Evolutionary conservation across 1,139 yeast species (phyloP).

Genomic region (Candida smagusa): DNA sequence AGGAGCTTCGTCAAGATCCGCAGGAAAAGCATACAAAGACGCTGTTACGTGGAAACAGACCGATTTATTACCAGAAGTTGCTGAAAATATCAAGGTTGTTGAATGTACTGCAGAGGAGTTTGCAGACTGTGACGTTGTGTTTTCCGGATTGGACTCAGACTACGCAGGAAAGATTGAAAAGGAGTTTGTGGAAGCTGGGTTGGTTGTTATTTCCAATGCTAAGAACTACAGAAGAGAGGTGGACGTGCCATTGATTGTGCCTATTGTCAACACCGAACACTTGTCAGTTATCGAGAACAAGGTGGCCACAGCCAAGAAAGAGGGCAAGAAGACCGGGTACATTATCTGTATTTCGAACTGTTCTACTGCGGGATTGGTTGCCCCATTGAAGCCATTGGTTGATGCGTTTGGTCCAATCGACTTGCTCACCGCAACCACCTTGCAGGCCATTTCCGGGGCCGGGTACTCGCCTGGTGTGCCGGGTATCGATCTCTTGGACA

Average conservation of each 20-base stretch:
- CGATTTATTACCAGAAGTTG: conserved; percentile 67
- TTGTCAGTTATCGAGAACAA: conserved; percentile 68
- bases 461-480: conserved; percentile 98
- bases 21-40: conserved; percentile 80
- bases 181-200: conserved; percentile 76
- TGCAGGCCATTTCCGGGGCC: conserved; percentile 98
- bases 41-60: conserved; percentile 98
- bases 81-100: conserved; percentile 59
- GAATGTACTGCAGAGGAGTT: conserved; percentile 78
- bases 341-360: conserved; percentile 96
- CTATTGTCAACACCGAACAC: conserved; percentile 95
- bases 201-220: conserved; percentile 88
- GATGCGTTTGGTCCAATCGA: conserved; percentile 89
- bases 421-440: conserved; percentile 80
- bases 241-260: conserved; percentile 90
- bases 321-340: conserved; percentile 67
- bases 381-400: conserved; percentile 90
- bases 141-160: conserved; percentile 92
- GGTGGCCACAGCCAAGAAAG: conserved; percentile 50
- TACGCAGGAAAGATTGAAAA: conserved; percentile 91
- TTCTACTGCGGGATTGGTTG: conserved; percentile 96
- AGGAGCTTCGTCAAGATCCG: conserved; percentile 93
- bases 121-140: conserved; percentile 88
- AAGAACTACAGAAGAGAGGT: conserved; percentile 89
- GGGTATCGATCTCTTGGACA: conserved; percentile 91